A percentile compares a stretch with the other conserved stretches of the same genome.
These are phyloP conservation scores for Fusarium zealandicum DNA, from an alignment of 2,329 filamentous ascomycete genomes.

Conservation along the genomic window DNA sequence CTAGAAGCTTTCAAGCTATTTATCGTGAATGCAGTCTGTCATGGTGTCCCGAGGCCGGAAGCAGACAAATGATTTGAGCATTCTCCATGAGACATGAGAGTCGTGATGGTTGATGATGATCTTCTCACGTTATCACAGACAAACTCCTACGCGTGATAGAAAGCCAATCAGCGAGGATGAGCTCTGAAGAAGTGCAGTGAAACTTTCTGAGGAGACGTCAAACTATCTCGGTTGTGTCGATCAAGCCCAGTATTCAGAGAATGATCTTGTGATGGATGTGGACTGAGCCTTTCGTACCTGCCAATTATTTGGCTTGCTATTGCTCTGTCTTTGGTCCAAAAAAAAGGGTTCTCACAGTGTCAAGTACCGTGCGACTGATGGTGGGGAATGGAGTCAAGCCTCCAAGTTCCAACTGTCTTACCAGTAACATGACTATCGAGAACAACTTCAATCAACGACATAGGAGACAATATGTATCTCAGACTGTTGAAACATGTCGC, in stretches of 20 bases:
- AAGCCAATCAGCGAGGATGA: constrained; percentile 1
- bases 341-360: constrained; percentile 35
- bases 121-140: constrained; percentile 1
- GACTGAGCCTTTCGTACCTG: constrained; percentile 27
- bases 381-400: constrained; percentile 24
- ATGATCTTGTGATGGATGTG: constrained; percentile 32
- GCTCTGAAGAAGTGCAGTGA: constrained; percentile 1
- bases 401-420: neutral
- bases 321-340: constrained; percentile 19
- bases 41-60: constrained; percentile 2
- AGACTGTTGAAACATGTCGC: neutral
- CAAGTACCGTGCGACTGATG: constrained; percentile 26
- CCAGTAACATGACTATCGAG: too few species aligned
- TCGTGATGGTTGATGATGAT: neutral
- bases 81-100: neutral
- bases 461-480: constrained; percentile 3
- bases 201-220: constrained; percentile 8
- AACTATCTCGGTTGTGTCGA: constrained; percentile 1
- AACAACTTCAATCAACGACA: too few species aligned
- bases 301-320: constrained; percentile 26
- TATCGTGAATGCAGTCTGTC: neutral
- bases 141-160: neutral
- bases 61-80: neutral
- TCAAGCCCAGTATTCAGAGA: constrained; percentile 2
- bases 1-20: constrained; percentile 2